Evolutionary conservation across 257 asterid species (phyloP), one percentile per base, ranked within the genome.

Genomic region (Solanum dulcamara): DNA sequence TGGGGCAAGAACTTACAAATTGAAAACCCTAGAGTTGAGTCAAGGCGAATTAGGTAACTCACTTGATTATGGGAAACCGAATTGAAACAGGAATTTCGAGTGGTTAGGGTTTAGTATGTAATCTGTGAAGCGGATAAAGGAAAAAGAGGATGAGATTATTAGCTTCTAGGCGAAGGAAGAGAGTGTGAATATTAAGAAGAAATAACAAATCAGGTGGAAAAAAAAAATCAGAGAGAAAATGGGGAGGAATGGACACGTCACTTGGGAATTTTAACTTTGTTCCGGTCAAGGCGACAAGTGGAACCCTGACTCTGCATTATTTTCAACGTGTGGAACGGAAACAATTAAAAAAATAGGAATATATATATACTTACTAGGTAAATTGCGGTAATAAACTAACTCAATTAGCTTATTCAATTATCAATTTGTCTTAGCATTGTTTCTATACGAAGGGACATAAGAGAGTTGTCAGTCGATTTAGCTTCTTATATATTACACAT

Each of bases 131-230:
- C 70, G 40, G 9, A 55, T 48, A 1, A 15, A 42, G 67, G 32
- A 0, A 59, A 75, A 57, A 57, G n/a, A n/a, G 35, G 46, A 13
- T 62, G 10, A 51, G 40, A 85, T 51, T 38, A 85, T 72, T 51
- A 81, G 59, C 88, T 85, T 85, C 71, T 17, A 82, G 83, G 79
- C 85, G 32, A 85, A 85, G 88, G 81, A 85, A 88, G 62, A 75
- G n/a, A n/a, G n/a, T n/a, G n/a, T n/a, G n/a, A n/a, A n/a, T n/a
- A n/a, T n/a, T n/a, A n/a, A n/a, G n/a, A n/a, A n/a, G n/a, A n/a
- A n/a, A n/a, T n/a, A n/a, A n/a, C n/a, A n/a, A n/a, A 24, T 55
- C 28, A 55, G 64, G 64, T 55, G 28, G 64, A 7, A 55, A 57
- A 57, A 12, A 3, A 50, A 50, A 50, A 50, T 50, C 3, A 6